Conservation (phyloP, 495 filamentous ascomycete species). For the Apodospora peruviana region DNA sequence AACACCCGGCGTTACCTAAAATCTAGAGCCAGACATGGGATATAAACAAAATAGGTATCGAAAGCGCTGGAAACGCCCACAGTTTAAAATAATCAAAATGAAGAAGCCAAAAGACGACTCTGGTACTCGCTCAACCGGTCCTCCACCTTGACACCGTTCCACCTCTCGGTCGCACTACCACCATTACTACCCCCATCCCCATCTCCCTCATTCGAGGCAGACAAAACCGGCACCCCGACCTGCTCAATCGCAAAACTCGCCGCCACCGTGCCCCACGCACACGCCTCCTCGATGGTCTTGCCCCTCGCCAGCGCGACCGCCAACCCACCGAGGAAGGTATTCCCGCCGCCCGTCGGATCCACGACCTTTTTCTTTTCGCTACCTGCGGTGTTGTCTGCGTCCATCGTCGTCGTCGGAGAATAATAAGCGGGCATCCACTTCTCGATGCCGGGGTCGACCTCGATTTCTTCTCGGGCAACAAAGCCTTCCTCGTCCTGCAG, state of each 20-base stretch:
- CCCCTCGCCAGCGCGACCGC: slow-evolving; percentile 66
- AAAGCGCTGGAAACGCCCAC: no score
- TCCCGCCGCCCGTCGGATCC: slow-evolving; percentile 95
- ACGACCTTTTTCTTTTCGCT: slow-evolving; percentile 54
- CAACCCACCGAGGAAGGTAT: slow-evolving; percentile 85
- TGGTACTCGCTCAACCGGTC: slow-evolving; percentile 50
- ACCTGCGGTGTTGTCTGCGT: not conserved
- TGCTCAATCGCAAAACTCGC: slow-evolving; percentile 95
- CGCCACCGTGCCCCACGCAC: slow-evolving; percentile 73
- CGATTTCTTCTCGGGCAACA: slow-evolving; percentile 55
- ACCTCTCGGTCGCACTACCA: slow-evolving; percentile 57
- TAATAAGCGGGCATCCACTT: slow-evolving; percentile 55
- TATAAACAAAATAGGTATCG: no score
- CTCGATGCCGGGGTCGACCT: slow-evolving; percentile 48
- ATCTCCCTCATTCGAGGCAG: slow-evolving; percentile 26
- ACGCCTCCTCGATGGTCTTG: slow-evolving; percentile 58
- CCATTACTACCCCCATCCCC: slow-evolving; percentile 53
- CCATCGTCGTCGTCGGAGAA: slow-evolving; percentile 1
- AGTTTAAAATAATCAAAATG: no score
- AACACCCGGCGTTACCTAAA: no score
- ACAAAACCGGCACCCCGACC: slow-evolving; percentile 68
- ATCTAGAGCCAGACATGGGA: no score
- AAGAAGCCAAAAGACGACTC: slow-evolving; percentile 19
- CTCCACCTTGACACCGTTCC: slow-evolving; percentile 63
- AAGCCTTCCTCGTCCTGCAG: slow-evolving; percentile 44